phyloP scores from a whole-genome alignment of 2,329 filamentous ascomycete genomes.

The Penicillium paneum region DNA sequence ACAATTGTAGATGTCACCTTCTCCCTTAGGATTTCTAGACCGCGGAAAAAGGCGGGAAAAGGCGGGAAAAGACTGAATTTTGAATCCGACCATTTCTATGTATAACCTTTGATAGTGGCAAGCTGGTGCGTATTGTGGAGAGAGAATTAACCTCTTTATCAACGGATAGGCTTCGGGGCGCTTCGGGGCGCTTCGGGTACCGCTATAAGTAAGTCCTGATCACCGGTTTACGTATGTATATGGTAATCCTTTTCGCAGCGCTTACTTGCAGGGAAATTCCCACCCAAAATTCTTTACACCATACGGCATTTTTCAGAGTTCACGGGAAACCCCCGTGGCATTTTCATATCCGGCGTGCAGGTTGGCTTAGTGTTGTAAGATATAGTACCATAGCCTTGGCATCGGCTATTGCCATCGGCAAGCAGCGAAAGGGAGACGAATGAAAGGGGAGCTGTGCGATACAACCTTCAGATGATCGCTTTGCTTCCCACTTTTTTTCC shows the following conservation, averaged over 20 bases:
- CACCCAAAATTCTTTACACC: too few relatives aligned
- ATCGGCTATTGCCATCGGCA: background rate
- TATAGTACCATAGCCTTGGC: background rate
- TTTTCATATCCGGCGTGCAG: background rate
- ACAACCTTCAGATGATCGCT: background rate
- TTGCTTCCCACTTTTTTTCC: background rate
- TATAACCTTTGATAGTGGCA: constrained; percentile 10
- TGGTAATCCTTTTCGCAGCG: constrained; percentile 43
- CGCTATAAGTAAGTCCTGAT: constrained; percentile 43
- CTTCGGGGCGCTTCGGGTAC: constrained; percentile 38
- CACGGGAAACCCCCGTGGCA: too few relatives aligned
- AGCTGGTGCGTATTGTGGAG: constrained; percentile 23
- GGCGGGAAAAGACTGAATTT: background rate
- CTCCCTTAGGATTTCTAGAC: too few relatives aligned
- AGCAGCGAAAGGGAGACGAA: background rate
- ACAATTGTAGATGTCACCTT: too few relatives aligned
- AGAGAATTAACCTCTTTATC: constrained; percentile 28
- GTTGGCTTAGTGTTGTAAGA: background rate
- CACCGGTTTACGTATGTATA: constrained; percentile 37
- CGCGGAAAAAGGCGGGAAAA: too few relatives aligned
- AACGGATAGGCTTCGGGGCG: constrained; percentile 23
- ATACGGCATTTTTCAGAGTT: too few relatives aligned
- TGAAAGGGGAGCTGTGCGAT: background rate
- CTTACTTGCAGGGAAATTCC: constrained; percentile 11
- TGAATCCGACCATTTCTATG: too few relatives aligned